Evolutionary conservation across 129 eudicot species (phyloP), one percentile per base, ranked within the genome.

Genomic region (Ambrosia artemisiifolia): DNA sequence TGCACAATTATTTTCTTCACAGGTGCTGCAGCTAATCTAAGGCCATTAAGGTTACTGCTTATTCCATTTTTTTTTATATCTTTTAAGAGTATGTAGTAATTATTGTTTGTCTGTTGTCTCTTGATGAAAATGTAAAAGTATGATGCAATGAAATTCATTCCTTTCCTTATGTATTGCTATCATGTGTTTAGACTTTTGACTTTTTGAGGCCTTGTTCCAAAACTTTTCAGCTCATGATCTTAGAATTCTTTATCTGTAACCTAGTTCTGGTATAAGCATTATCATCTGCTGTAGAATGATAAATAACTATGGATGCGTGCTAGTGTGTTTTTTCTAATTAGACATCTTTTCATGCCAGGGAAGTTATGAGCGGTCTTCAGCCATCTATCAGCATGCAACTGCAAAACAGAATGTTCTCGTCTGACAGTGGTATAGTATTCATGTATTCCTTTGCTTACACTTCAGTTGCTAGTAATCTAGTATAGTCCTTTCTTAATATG

Each of bases 361-460:
- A 75, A 69, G 69, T 71, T 76, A 79, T 75, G 73, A 78, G 74
- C 78, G 66, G 69, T 69, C 77, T 84, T 61, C 83, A 76, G 65
- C 65, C 65, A 60, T 60, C 19, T 32, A 72, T 79, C 63, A 75
- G 63, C 72, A 63, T 75, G 75, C 83, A 76, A 75, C 75, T 81
- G 64, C 73, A 78, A 67, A 82, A 64, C 78, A 78, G 88, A 82
- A 56, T 75, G 63, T 86, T 91, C 83, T 83, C 96, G 19, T 91
- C 97, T 40, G 87, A 82, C 20, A 75, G 76, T 74, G 96, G 97
- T 88, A 74, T 67, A 71, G 10, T 67, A 28, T 72, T 71, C 33
- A 47, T 53, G 48, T 73, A 17, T 69, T 46, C 7, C 17, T 65
- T 49, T 50, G 53, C 44, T 69, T 53, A 60, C 34, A 4, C 49